Percentiles rank a stretch among this genome's conserved stretches.
These are phyloP conservation scores for Aspergillus puulaauensis DNA, from an alignment of 2,329 filamentous ascomycete species.

Conservation along the genomic window DNA sequence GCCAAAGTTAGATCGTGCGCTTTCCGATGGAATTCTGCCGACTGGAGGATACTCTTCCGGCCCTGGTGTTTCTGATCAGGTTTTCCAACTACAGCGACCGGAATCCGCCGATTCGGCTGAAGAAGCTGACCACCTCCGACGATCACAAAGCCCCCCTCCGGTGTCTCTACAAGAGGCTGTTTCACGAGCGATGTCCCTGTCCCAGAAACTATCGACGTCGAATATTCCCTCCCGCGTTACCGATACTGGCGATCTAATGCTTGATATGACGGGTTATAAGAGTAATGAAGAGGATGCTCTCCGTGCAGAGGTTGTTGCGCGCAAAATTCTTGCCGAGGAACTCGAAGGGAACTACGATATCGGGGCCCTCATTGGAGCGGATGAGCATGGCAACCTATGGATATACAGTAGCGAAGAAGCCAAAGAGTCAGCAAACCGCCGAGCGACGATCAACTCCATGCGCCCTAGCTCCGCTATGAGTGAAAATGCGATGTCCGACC, in stretches of 20 bases:
- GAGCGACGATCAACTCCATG: conserved; percentile 53
- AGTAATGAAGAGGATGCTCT: conserved; percentile 89
- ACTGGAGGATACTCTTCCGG: conserved; percentile 34
- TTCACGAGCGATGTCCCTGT: conserved; percentile 78
- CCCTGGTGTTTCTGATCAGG: conserved; percentile 14
- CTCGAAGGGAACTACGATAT: conserved; percentile 95
- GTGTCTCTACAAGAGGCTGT: conserved; percentile 72
- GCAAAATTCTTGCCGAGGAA: conserved; percentile 89
- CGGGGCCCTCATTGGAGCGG: conserved; percentile 88
- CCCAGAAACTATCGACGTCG: conserved; percentile 80
- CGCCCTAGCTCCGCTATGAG: conserved; percentile 53
- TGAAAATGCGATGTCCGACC: conserved; percentile 85
- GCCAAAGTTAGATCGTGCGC: conserved; percentile 48
- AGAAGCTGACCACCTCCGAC: conserved; percentile 24
- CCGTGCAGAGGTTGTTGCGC: conserved; percentile 86
- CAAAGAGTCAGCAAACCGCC: conserved; percentile 79
- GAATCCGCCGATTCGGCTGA: conserved; percentile 11
- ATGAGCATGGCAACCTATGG: conserved; percentile 97
- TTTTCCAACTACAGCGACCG: conserved; percentile 9
- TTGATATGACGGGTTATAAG: conserved; percentile 98
- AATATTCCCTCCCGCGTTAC: conserved; percentile 95
- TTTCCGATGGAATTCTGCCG: conserved; percentile 56
- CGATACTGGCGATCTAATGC: conserved; percentile 88
- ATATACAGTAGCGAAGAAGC: conserved; percentile 98
- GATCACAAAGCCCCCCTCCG: conserved; percentile 76